Evolutionary conservation across 2,329 filamentous ascomycete genomes (phyloP).

Genomic region (Endothia cerciana): DNA sequence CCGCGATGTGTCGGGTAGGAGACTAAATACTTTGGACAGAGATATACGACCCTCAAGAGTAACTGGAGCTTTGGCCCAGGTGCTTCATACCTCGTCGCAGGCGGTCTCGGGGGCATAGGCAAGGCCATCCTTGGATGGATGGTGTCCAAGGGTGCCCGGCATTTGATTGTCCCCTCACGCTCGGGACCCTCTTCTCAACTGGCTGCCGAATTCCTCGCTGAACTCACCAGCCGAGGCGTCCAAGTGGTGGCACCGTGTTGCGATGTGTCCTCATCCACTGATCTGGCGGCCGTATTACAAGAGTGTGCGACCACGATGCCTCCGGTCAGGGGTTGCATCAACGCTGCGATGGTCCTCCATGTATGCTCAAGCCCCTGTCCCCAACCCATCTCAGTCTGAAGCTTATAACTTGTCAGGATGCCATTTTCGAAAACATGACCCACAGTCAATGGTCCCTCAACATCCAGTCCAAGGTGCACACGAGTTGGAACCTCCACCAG

Average conservation of each 20-base stretch:
- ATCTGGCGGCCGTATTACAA: neutral
- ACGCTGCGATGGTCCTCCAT: conserved; percentile 6
- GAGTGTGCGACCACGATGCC: neutral
- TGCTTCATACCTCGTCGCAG: conserved; percentile 36
- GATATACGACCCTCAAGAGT: too few species aligned
- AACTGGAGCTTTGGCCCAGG: conserved; percentile 35
- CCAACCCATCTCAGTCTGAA: too few species aligned
- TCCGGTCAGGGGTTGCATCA: conserved; percentile 11
- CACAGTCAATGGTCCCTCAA: conserved; percentile 24
- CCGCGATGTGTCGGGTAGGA: too few species aligned
- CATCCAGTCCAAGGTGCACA: conserved; percentile 25
- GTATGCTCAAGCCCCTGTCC: neutral
- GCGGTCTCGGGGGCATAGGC: conserved; percentile 37
- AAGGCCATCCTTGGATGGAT: conserved; percentile 33
- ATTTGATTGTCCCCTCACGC: conserved; percentile 32
- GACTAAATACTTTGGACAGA: too few species aligned
- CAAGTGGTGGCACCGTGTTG: neutral
- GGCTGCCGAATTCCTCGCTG: conserved; percentile 8
- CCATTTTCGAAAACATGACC: conserved; percentile 12
- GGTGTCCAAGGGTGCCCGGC: conserved; percentile 29
- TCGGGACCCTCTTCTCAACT: conserved; percentile 21
- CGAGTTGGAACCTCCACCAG: conserved; percentile 33
- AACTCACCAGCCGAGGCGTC: neutral
- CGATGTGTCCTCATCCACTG: neutral
- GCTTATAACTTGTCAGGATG: too few species aligned